Conservation (phyloP, 129 eudicot species). For the Deinandra increscens region DNA sequence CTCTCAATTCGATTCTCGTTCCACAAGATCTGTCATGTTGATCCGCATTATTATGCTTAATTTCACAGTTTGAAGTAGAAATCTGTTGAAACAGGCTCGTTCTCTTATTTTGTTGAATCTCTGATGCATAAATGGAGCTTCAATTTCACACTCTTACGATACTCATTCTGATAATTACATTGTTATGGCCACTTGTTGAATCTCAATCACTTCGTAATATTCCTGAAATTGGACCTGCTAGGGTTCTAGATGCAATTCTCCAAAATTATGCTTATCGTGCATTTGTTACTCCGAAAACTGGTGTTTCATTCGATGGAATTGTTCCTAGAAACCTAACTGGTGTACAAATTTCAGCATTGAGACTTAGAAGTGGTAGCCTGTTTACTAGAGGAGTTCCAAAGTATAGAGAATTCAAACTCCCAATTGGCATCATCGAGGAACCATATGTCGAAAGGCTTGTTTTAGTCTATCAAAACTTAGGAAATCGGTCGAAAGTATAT, state of each 20-base stretch:
- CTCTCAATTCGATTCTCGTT: not conserved
- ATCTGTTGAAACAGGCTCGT: not conserved
- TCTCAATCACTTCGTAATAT: slow-evolving; percentile 35
- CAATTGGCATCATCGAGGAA: slow-evolving; percentile 44
- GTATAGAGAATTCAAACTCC: slow-evolving; percentile 64
- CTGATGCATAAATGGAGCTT: slow-evolving; percentile 58
- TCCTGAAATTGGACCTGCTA: slow-evolving; percentile 31
- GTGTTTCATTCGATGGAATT: slow-evolving; percentile 48
- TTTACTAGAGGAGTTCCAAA: slow-evolving; percentile 42
- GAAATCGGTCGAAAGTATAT: slow-evolving; percentile 56
- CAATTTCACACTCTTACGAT: slow-evolving; percentile 24
- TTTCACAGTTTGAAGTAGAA: not conserved
- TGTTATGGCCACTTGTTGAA: slow-evolving; percentile 25
- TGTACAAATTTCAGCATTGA: slow-evolving; percentile 54
- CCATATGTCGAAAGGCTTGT: slow-evolving; percentile 74
- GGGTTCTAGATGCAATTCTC: slow-evolving; percentile 52
- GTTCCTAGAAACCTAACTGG: slow-evolving; percentile 71
- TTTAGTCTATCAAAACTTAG: slow-evolving; percentile 72
- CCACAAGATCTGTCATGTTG: not conserved
- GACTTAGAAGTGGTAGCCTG: slow-evolving; percentile 81
- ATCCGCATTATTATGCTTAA: not conserved
- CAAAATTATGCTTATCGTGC: slow-evolving; percentile 72
- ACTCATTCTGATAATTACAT: slow-evolving; percentile 28
- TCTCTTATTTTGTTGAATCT: not conserved
- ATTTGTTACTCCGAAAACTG: slow-evolving; percentile 52